Base-by-base conservation (phyloP, 495 filamentous ascomycete genomes). In the Aspergillus leporis region DNA sequence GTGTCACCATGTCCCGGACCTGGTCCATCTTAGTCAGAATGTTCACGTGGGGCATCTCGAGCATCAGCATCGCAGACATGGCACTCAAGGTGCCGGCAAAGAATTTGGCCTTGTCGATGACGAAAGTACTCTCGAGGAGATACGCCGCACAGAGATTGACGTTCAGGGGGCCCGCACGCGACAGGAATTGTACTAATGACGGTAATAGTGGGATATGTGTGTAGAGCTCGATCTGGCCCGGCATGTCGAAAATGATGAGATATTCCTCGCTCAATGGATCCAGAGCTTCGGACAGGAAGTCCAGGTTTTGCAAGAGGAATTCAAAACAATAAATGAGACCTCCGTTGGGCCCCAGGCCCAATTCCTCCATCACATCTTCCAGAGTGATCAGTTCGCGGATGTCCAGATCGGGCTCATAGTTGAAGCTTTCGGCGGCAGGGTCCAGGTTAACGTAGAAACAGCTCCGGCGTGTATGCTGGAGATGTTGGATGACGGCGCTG, bases 251-350 rank as follows among this genome's bases (percentile, higher is more conserved):
- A 51, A 98, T 88, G 68, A 96, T 94, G 43, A 98, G 80, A 72
- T 95, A 96, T 66, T 98, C 94, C 61, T 98, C 94, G 5, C 90
- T 91, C 14, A 96, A 80, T 41, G 88, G 84, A 59, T 96, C 92
- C 18, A 98, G 86, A 0, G 86, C 81, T 51, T 96, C 90, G 43
- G 90, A 91, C 36, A 98, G 78, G 78, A 96, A 98, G 70, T 97
- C 93, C 60, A 98, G 86, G 69, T 98, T 97, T 71, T 98, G 90
- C 65, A 97, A 87, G 14, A 98, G 84, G 55, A 78, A 87, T 72
- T 98, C 94, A 78, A 98, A 97, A 76, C 94, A 98, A 81, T 94
- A 97, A 67, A 98, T 96, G 28, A 98, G 81, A 8, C 93, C 94
- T 38, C 94, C 94, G 67, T 98, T 98, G 25, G 94, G 94, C 5